Evolutionary conservation across 495 filamentous ascomycete genomes (phyloP).

Genomic region (Talaromyces liani): DNA sequence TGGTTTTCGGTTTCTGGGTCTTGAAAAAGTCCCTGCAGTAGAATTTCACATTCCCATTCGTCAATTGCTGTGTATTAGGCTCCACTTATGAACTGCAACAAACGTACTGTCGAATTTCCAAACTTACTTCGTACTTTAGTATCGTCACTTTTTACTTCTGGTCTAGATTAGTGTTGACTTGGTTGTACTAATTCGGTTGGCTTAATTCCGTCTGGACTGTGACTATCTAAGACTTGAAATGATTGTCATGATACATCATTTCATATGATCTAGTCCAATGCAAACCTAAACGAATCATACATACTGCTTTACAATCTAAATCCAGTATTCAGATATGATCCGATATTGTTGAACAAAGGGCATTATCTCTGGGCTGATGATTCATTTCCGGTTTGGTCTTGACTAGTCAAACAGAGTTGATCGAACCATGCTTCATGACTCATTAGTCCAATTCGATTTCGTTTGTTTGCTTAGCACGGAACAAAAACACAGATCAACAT

Average conservation of each 20-base stretch:
- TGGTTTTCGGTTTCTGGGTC: neutral
- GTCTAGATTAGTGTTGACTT: neutral
- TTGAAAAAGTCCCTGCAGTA: conserved; percentile 3
- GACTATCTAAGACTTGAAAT: neutral
- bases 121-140: neutral
- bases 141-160: neutral
- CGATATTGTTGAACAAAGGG: neutral
- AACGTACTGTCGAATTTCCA: neutral
- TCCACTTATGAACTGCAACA: neutral
- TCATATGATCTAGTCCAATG: neutral
- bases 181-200: neutral
- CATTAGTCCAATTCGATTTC: neutral
- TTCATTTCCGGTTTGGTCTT: neutral
- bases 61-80: neutral
- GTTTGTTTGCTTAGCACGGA: neutral
- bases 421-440: neutral
- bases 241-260: conserved; percentile 1
- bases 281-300: neutral
- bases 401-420: neutral
- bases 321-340: neutral
- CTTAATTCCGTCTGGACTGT: neutral
- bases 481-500: neutral
- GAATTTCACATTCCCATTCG: neutral
- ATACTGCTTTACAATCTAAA: neutral
- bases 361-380: neutral